Base-by-base conservation (phyloP, 805 yeast species). In the Nakazawaea anatomiae region DNA sequence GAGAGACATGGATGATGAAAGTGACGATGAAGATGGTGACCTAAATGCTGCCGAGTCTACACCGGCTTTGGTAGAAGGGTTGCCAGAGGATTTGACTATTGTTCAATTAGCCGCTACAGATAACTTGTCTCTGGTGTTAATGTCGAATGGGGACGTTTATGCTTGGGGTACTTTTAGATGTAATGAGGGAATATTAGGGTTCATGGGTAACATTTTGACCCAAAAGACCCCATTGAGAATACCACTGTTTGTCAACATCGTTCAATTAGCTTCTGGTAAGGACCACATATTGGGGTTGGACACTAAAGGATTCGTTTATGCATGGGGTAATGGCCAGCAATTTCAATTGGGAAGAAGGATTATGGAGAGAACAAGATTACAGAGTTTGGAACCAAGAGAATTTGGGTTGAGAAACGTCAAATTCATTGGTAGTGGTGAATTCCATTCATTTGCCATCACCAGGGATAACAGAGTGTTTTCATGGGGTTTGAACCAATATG, bases 81-180 rank as follows among this genome's bases (percentile, higher is more conserved):
- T 87, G 52, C 88, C 95, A 41, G 57, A 61, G 27, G 77, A 74
- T 46, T 63, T 70, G 14, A 79, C 76, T 50, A 81, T 92, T 47
- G 87, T 88, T 27, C 94, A 86, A 63, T 66, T 92, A 39, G 90
- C 89, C 12, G 97, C 98, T 4, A 87, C 97, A 8, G 99, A 94
- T 65, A 92, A 90, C 61, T 70, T 92, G 54, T 87, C 96, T 40
- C 91, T 92, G 14, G 89, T 83, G 2, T 69, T 94, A 52, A 78
- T 84, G 39, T 85, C 80, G 44, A 83, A 81, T 49, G 98, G 99
- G 38, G 89, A 87, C 39, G 90, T 95, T 8, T 94, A 84, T 66
- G 95, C 97, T 0, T 94, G 99, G 98, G 99, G 99, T 39, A 88
- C 97, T 25, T 94, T 94, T 71, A 85, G 94, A 70, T 83, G 90